Evolutionary conservation across 768 basidiomycete genomes (phyloP).

Genomic region (Mycena albidolilacea): DNA sequence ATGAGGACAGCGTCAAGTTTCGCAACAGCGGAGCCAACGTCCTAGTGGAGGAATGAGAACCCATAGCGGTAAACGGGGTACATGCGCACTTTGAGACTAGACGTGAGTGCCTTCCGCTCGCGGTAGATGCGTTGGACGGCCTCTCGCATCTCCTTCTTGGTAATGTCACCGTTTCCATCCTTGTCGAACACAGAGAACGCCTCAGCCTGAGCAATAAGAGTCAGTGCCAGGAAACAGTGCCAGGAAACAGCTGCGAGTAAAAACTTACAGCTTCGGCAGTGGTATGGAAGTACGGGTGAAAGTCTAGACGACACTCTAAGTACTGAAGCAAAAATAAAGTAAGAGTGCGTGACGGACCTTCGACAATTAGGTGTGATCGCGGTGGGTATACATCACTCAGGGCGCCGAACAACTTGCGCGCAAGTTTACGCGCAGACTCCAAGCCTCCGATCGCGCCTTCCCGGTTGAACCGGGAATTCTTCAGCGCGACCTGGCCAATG

Average conservation of each 20-base stretch:
- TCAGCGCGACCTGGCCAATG: conserved; percentile 80
- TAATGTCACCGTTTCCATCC: conserved; percentile 88
- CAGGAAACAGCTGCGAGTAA: not conserved
- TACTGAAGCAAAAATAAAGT: not conserved
- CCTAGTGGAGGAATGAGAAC: conserved; percentile 54
- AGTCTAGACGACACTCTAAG: conserved; percentile 62
- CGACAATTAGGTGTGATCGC: conserved; percentile 74
- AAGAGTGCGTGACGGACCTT: conserved; percentile 58
- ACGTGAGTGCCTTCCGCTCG: conserved; percentile 79
- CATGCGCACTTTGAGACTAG: conserved; percentile 74
- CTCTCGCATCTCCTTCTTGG: conserved; percentile 85
- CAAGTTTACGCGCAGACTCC: conserved; percentile 76
- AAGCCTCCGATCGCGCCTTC: conserved; percentile 68
- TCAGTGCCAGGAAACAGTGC: conserved; percentile 2
- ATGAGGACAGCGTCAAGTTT: conserved; percentile 86
- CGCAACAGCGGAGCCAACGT: conserved; percentile 79
- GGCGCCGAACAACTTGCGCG: conserved; percentile 76
- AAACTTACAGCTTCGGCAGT: conserved; percentile 77
- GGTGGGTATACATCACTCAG: conserved; percentile 73
- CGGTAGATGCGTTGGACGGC: conserved; percentile 86
- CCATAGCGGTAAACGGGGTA: conserved; percentile 16
- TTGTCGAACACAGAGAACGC: conserved; percentile 84
- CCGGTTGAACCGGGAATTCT: conserved; percentile 73
- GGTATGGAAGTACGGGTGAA: conserved; percentile 81
- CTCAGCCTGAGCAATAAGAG: conserved; percentile 60